Evolutionary conservation across 805 yeast species (phyloP).

Genomic region (Priceomyces medius): DNA sequence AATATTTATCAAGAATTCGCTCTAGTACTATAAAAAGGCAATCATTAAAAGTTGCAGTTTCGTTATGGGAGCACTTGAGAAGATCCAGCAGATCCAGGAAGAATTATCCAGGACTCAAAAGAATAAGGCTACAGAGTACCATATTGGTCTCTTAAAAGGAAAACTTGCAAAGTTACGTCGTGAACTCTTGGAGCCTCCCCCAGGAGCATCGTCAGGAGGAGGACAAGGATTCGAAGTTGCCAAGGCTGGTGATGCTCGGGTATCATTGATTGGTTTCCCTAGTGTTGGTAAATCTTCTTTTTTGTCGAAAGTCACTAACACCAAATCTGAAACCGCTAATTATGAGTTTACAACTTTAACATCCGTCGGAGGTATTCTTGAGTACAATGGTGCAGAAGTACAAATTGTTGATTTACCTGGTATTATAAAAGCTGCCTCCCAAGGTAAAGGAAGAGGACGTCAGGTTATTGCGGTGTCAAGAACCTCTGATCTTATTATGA

Average conservation of each 20-base stretch:
- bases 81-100: conserved; percentile 84
- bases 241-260: conserved; percentile 95
- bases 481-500: conserved; percentile 87
- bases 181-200: conserved; percentile 86
- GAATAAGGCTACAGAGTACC: conserved; percentile 97
- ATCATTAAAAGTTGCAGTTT: too few species aligned
- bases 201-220: conserved; percentile 69
- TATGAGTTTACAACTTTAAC: conserved; percentile 96
- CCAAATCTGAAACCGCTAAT: conserved; percentile 91
- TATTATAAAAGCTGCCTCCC: conserved; percentile 93
- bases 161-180: conserved; percentile 90
- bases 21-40: too few species aligned
- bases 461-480: conserved; percentile 96
- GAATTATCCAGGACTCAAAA: conserved; percentile 95
- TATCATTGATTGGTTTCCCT: conserved; percentile 93
- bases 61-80: conserved; percentile 49
- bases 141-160: conserved; percentile 89
- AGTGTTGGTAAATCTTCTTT: conserved; percentile 96
- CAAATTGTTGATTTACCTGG: conserved; percentile 98
- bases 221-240: conserved; percentile 93
- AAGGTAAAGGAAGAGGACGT: conserved; percentile 96
- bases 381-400: conserved; percentile 94
- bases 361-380: conserved; percentile 93
- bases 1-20: too few species aligned
- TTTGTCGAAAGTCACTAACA: conserved; percentile 83